Evolutionary conservation across 192 early-diverging fungal genomes (phyloP), one percentile per base, ranked within the genome.

Genomic region (Entrophospora sp.): DNA sequence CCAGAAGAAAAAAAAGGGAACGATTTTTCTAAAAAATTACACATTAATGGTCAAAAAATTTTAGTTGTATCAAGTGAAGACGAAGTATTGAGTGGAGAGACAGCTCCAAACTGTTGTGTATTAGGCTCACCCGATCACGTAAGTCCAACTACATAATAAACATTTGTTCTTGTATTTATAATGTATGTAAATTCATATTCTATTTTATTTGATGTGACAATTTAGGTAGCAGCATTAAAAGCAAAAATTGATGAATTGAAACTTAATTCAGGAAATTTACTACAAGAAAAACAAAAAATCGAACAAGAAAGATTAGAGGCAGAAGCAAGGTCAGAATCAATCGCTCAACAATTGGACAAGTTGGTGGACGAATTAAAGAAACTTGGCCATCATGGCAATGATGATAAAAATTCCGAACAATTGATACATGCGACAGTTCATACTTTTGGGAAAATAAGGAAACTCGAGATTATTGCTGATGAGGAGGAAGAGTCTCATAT

Each of bases 381-480:
- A 49, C 36, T 59, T n/a, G 57, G 46, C 3, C 67, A 61, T 13
- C 18, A n/a, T 35, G 34, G 49, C 30, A 20, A 40, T 48, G 31
- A 14, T 14, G 28, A n/a, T 42, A 12, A 4, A 7, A 31, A 45
- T 24, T 52, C 56, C 1, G 57, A 69, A 53, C 58, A 69, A 38
- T 49, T 44, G 3, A 69, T 69, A 24, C 67, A 69, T 63, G 67
- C 67, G 3, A 69, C 67, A 16, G 61, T 69, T 4, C 67, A 62
- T 37, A 69, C 67, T n/a, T 69, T 63, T 49, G 67, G 67, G 7
- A 2, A 8, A 1, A 4, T 69, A 3, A 20, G 10, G 5, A 69
- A 69, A 62, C 14, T 69, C n/a, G 67, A 69, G 36, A 69, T 69
- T 16, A 69, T 69, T 40, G 58, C 55, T 18, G 67, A 69, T 46